phyloP scores from a whole-genome alignment of 371 early-diverging fungal species.

The Mortierella sp. region DNA sequence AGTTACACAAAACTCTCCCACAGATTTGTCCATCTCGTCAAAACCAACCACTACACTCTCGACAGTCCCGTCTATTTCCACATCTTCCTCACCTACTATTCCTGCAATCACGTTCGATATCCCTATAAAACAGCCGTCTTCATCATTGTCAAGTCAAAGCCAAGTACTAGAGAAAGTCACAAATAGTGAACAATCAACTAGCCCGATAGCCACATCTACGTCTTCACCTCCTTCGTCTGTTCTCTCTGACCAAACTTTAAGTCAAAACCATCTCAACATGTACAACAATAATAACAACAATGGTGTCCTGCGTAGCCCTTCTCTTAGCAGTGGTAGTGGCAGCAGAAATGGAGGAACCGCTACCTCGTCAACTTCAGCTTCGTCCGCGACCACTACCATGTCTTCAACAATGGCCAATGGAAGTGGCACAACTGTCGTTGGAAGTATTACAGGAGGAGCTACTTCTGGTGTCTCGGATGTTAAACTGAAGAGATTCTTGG shows the following conservation, averaged over 20 bases:
- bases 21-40: neutral
- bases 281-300: constrained; percentile 6
- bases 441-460: constrained; percentile 9
- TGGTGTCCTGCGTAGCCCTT: constrained; percentile 26
- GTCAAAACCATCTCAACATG: constrained; percentile 2
- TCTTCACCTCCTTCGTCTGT: too few relatives aligned
- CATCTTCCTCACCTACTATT: constrained; percentile 1
- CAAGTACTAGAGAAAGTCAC: neutral
- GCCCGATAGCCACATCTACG: constrained; percentile 14
- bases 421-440: constrained; percentile 10
- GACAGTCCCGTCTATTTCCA: constrained; percentile 5
- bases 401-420: constrained; percentile 19
- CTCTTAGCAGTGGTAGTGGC: constrained; percentile 20
- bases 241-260: neutral
- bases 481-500: constrained; percentile 81
- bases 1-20: neutral
- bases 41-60: neutral
- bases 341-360: constrained; percentile 1
- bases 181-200: constrained; percentile 7
- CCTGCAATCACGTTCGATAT: neutral
- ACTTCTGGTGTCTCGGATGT: constrained; percentile 67
- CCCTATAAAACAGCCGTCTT: neutral
- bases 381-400: constrained; percentile 37
- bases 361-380: constrained; percentile 10
- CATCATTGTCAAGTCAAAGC: neutral